Conservation (phyloP, 192 early-diverging fungal species). For the Backusella mclennaniae region DNA sequence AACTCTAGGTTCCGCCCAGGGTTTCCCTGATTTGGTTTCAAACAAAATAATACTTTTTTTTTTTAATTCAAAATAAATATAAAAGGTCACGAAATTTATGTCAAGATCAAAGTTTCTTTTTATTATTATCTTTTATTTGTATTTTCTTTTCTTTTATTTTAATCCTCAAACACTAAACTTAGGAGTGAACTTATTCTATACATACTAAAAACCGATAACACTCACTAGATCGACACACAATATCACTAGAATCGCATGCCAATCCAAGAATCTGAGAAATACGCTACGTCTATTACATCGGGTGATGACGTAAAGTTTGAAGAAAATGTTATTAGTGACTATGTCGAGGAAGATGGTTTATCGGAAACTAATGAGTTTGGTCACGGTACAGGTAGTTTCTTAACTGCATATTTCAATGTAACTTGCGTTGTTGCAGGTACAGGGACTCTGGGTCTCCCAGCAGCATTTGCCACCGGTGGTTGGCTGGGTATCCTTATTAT, state of each 20-base stretch:
- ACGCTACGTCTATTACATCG: neutral
- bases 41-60: neutral
- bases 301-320: conserved; percentile 13
- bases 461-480: conserved; percentile 69
- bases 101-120: neutral
- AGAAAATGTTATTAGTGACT: conserved; percentile 18
- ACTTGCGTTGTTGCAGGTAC: conserved; percentile 65
- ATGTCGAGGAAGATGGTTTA: conserved; percentile 10
- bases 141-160: neutral
- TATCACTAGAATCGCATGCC: neutral
- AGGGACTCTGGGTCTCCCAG: conserved; percentile 84
- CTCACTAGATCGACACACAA: neutral
- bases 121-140: neutral
- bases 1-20: conserved; percentile 5
- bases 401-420: conserved; percentile 23
- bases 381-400: conserved; percentile 17
- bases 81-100: neutral
- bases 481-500: conserved; percentile 77
- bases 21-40: conserved; percentile 2
- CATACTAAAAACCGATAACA: neutral
- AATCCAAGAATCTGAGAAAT: conserved; percentile 5
- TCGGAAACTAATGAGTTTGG: conserved; percentile 20
- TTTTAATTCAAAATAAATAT: neutral
- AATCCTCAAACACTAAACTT: neutral
- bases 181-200: neutral